Base-by-base conservation (phyloP, 495 filamentous ascomycete species). In the Penicillium mononematosum region DNA sequence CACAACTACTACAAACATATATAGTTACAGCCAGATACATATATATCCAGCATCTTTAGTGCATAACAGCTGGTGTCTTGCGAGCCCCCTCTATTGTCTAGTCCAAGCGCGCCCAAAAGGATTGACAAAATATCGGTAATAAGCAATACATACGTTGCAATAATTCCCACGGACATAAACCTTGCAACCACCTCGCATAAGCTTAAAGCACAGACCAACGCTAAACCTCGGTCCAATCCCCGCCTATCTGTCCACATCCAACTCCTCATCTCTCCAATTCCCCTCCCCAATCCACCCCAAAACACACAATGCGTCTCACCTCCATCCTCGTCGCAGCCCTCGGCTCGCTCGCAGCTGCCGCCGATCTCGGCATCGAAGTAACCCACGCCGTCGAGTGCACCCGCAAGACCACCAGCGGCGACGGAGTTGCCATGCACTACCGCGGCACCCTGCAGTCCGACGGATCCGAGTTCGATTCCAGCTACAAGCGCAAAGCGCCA, bases 391-490 rank as follows among this genome's bases (percentile, higher is more conserved):
- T 90, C 65, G 81, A 86, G 47, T 91, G 88, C 74, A 77, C 74
- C 27, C 88, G 90, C 67, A 91, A 89, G 70, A 87, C 90, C 31
- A 61, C 83, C 61, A 82, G 78, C 39, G 91, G 91, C 65, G 91
- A 96, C 74, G 84, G 70, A 45, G 87, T 98, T 62, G 74, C 78
- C 36, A 91, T 97, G 57, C 89, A 98, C 78, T 98, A 98, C 76
- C 80, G 83, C 34, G 93, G 93, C 55, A 94, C 87, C 0, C 81
- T 96, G 24, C 78, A 68, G 25, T 50, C 66, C 20, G 69, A 73
- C 52, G 80, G 81, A 48, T 69, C 67, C n/a, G 65, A 84, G 55
- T 85, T 85, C 63, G 83, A 85, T 56, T 66, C 77, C 25, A 82
- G 75, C 62, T 96, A 93, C 73, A 82, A 91, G 61, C 85, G 91